Conservation (phyloP, 345 rosid species). For the Brassica juncea region DNA sequence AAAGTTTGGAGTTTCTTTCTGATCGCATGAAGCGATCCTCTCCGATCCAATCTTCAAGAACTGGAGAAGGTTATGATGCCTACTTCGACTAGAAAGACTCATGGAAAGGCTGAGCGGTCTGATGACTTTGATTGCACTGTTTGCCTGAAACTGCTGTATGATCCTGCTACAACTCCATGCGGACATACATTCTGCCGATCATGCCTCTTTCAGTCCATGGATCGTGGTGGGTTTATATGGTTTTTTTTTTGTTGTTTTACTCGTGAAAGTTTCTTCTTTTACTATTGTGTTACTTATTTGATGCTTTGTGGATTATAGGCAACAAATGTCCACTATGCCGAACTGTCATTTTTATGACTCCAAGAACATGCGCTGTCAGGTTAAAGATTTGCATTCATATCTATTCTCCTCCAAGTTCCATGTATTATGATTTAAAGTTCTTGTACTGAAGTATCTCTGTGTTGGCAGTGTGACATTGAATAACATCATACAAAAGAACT, state of each 20-base stretch:
- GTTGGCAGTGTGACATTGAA: constrained; percentile 78
- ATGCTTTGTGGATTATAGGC: constrained; percentile 53
- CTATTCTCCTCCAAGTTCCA: background rate
- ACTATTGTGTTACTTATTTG: constrained; percentile 6
- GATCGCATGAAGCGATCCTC: constrained; percentile 71
- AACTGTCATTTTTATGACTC: constrained; percentile 79
- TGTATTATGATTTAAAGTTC: background rate
- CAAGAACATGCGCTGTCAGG: constrained; percentile 90
- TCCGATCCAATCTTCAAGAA: constrained; percentile 67
- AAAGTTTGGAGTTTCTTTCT: constrained; percentile 41
- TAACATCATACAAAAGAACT: constrained; percentile 81
- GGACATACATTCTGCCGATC: constrained; percentile 96
- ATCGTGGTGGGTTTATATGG: constrained; percentile 61
- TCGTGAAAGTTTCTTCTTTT: background rate
- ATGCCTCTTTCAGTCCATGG: constrained; percentile 92
- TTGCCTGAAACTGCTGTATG: constrained; percentile 83
- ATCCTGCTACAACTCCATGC: constrained; percentile 91
- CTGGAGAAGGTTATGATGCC: constrained; percentile 49
- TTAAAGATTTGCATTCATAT: constrained; percentile 3
- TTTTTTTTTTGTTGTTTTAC: constrained; percentile 7
- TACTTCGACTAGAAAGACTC: constrained; percentile 41
- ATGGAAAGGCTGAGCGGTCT: constrained; percentile 59
- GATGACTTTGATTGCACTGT: constrained; percentile 95
- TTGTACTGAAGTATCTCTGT: background rate
- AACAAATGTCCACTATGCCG: constrained; percentile 96